Base-by-base conservation (phyloP, 768 basidiomycete species). In the Boletus sp. region DNA sequence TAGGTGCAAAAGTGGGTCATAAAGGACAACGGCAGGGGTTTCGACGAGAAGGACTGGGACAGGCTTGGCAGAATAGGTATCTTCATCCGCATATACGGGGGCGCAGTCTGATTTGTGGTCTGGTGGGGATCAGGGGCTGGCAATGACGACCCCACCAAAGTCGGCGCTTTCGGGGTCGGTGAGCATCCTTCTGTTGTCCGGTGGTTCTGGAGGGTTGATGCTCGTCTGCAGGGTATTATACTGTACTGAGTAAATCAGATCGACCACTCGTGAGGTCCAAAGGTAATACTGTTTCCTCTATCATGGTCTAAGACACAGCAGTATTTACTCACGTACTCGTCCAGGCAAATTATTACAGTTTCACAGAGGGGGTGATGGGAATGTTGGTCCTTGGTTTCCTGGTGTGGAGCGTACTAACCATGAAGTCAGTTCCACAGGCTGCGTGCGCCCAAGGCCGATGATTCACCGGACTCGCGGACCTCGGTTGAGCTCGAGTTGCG, bases 231-330 rank as follows among this genome's bases (percentile, higher is more conserved):
- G 59, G 59, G 14, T 61, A 61, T 50, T 60, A 60, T 41, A 52
- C 50, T 8, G 59, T 52, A 17, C 39, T 60, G 35, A 61, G 54
- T 14, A 61, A 52, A 47, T 49, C 59, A 8, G 50, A 60, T 39
- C 32, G 21, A 27, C 59, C 59, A 6, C 29, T 57, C 6, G 54
- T 60, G 8, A 61, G 0, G 21, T 60, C 59, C 7, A 9, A 32
- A 17, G 54, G 59, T 60, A 46, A 40, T 11, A 0, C 17, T 7
- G 15, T 6, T 1, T 27, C 32, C 4, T 25, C 33, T 30, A 21
- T 43, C n/a, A 6, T 14, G 23, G 15, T 32, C 10, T 39, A 15
- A 14, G 15, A 5, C 8, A 21, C 4, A 40, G 14, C 3, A 13
- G 33, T 17, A 40, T 34, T 35, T 33, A 47, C 32, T n/a, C 2